Percentiles rank a stretch among this genome's conserved stretches.
Conservation (phyloP, 140 eudicot species). For the Bidens hawaiensis region DNA sequence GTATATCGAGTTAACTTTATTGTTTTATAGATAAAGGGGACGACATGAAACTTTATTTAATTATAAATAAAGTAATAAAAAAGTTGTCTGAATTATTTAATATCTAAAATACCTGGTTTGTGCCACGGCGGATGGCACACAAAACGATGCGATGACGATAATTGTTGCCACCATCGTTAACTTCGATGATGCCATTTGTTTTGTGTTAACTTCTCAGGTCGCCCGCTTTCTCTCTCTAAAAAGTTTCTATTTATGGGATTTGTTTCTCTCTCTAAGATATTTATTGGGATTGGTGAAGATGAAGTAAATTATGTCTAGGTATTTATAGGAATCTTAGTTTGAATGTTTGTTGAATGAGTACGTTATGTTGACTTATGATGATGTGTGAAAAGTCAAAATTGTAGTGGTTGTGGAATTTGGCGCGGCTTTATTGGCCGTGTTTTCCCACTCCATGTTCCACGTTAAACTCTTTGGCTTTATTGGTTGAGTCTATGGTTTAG, state of each 20-base stretch:
- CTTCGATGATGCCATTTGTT: conserved; percentile 18
- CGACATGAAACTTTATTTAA: too few species aligned
- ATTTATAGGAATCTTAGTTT: conserved; percentile 6
- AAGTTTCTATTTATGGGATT: not conserved
- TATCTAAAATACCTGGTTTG: conserved; percentile 6
- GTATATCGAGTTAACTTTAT: not conserved
- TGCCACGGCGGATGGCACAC: conserved; percentile 8
- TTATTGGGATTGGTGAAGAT: conserved; percentile 19
- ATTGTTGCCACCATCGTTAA: not conserved
- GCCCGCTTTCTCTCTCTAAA: conserved; percentile 21
- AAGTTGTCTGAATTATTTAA: too few species aligned
- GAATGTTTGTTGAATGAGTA: conserved; percentile 3
- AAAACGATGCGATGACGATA: conserved; percentile 7
- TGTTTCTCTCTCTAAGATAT: not conserved
- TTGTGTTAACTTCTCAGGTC: conserved; percentile 33
- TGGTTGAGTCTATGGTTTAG: too few species aligned
- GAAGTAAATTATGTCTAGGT: not conserved
- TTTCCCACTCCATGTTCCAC: conserved; percentile 13
- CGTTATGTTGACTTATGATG: conserved; percentile 13
- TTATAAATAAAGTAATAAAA: too few species aligned
- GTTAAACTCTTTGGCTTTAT: not conserved
- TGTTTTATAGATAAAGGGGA: too few species aligned
- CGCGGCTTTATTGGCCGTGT: not conserved
- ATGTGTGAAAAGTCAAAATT: conserved; percentile 20
- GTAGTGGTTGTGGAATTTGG: conserved; percentile 15